Percentiles rank a stretch among this genome's conserved stretches.
Evolutionary conservation across 495 filamentous ascomycete genomes (phyloP).

Genomic region (Tetracladium marchalianum): DNA sequence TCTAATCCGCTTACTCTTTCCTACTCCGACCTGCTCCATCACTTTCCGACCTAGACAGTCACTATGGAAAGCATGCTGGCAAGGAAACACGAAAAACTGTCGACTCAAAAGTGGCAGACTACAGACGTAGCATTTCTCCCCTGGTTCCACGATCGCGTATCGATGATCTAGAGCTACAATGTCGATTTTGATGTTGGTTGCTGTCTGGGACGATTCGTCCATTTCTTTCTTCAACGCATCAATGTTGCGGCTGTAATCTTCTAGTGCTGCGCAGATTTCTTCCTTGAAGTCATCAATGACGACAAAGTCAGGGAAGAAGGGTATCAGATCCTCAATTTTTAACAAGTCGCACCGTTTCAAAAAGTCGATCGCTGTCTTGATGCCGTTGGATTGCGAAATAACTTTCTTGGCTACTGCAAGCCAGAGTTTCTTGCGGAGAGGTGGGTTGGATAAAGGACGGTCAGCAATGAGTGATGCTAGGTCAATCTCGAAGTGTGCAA

Average conservation of each 20-base stretch:
- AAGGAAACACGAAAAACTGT: slow-evolving; percentile 97
- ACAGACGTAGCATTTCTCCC: slow-evolving; percentile 86
- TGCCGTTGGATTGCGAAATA: slow-evolving; percentile 71
- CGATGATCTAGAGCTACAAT: slow-evolving; percentile 75
- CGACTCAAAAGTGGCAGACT: slow-evolving; percentile 73
- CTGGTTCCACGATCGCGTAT: slow-evolving; percentile 94
- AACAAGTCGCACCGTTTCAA: slow-evolving; percentile 83
- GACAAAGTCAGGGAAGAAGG: slow-evolving; percentile 98
- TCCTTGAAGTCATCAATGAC: slow-evolving; percentile 98
- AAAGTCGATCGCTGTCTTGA: slow-evolving; percentile 93
- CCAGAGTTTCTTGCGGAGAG: slow-evolving; percentile 91
- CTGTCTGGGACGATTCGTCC: slow-evolving; percentile 84
- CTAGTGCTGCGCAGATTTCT: slow-evolving; percentile 87
- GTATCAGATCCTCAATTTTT: slow-evolving; percentile 91
- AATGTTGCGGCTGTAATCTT: slow-evolving; percentile 84
- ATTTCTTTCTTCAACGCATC: slow-evolving; percentile 86
- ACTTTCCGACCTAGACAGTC: slow-evolving; percentile 84
- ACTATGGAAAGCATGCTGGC: slow-evolving; percentile 93
- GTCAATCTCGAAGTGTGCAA: slow-evolving; percentile 80
- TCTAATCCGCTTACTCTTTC: slow-evolving; percentile 67
- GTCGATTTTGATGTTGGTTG: slow-evolving; percentile 77
- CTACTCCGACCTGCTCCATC: slow-evolving; percentile 59
- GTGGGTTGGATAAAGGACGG: slow-evolving; percentile 61
- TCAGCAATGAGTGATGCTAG: slow-evolving; percentile 88
- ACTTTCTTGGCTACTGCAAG: slow-evolving; percentile 88